Conservation (phyloP, 208 protist species). For the Trypanosoma conorhini region DNA sequence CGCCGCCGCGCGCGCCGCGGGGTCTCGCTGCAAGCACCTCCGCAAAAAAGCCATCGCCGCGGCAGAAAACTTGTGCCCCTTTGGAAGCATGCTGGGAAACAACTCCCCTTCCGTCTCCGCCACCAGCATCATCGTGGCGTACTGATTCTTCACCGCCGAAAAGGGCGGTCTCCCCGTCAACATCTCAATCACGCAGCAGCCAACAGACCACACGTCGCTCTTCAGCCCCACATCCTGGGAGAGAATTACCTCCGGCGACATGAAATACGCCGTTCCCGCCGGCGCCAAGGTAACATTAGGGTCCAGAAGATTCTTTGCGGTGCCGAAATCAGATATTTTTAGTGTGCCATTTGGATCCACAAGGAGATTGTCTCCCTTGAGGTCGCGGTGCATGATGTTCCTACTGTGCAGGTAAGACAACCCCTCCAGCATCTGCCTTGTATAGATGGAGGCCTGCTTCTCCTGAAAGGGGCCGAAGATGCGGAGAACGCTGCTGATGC, state of each 20-base stretch:
- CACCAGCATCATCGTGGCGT: slow-evolving; percentile 80
- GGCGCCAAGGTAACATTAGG: slow-evolving; percentile 26
- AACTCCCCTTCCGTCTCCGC: slow-evolving; percentile 51
- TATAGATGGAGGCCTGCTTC: slow-evolving; percentile 67
- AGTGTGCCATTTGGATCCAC: slow-evolving; percentile 69
- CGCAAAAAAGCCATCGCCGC: slow-evolving; percentile 61
- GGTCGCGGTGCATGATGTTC: slow-evolving; percentile 88
- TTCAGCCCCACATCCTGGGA: slow-evolving; percentile 32
- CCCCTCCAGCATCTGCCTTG: slow-evolving; percentile 80
- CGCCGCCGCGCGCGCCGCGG: slow-evolving; percentile 48
- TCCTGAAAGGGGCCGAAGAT: slow-evolving; percentile 83
- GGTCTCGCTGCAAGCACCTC: slow-evolving; percentile 60
- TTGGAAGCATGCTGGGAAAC: slow-evolving; percentile 60
- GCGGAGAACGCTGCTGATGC: slow-evolving; percentile 74
- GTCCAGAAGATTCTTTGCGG: slow-evolving; percentile 49
- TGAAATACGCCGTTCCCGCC: slow-evolving; percentile 90
- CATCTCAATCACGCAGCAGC: slow-evolving; percentile 92
- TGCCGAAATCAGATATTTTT: slow-evolving; percentile 89
- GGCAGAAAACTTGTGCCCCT: slow-evolving; percentile 45
- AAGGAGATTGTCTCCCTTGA: slow-evolving; percentile 93
- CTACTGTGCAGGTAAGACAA: slow-evolving; percentile 84
- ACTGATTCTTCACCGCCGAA: slow-evolving; percentile 64
- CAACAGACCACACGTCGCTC: slow-evolving; percentile 92
- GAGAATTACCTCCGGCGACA: slow-evolving; percentile 89
- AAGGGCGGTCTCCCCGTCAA: slow-evolving; percentile 71